Evolutionary conservation across 257 asterid genomes (phyloP).

Genomic region (Asclepias syriaca): DNA sequence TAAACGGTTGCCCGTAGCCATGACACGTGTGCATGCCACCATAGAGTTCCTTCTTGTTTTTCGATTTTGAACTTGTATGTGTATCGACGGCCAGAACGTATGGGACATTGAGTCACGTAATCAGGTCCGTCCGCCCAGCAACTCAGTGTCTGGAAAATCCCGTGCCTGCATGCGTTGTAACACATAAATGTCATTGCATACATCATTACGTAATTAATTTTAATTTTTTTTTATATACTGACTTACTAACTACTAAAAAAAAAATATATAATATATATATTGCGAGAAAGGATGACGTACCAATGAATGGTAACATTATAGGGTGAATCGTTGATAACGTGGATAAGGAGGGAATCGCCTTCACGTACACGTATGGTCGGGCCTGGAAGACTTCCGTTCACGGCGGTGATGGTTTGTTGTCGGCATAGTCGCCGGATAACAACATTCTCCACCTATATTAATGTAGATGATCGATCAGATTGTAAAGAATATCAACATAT

Average conservation of each 20-base stretch:
- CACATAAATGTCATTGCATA: background rate
- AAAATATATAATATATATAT: no score
- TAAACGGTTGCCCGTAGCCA: slow-evolving; percentile 50
- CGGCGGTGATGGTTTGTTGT: slow-evolving; percentile 7
- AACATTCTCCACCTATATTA: background rate
- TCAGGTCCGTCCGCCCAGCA: slow-evolving; percentile 65
- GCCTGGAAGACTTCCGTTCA: slow-evolving; percentile 15
- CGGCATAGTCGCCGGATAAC: background rate
- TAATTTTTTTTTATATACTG: background rate
- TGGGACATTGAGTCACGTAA: slow-evolving; percentile 49
- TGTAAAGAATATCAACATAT: background rate
- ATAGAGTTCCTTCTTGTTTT: slow-evolving; percentile 56
- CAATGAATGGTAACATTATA: slow-evolving; percentile 12
- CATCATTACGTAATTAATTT: background rate
- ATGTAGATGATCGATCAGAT: background rate
- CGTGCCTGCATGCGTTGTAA: slow-evolving; percentile 36
- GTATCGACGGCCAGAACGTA: slow-evolving; percentile 43
- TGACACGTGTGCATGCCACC: slow-evolving; percentile 51
- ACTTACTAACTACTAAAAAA: background rate
- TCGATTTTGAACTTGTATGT: slow-evolving; percentile 36
- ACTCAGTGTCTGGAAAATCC: slow-evolving; percentile 41
- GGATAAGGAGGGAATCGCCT: slow-evolving; percentile 18
- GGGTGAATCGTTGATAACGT: slow-evolving; percentile 13
- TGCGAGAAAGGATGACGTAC: background rate
- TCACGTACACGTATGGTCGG: slow-evolving; percentile 10